A percentile compares a stretch with the other conserved stretches of the same genome.
Evolutionary conservation across 768 basidiomycete genomes (phyloP).

Genomic region (Vararia minispora): DNA sequence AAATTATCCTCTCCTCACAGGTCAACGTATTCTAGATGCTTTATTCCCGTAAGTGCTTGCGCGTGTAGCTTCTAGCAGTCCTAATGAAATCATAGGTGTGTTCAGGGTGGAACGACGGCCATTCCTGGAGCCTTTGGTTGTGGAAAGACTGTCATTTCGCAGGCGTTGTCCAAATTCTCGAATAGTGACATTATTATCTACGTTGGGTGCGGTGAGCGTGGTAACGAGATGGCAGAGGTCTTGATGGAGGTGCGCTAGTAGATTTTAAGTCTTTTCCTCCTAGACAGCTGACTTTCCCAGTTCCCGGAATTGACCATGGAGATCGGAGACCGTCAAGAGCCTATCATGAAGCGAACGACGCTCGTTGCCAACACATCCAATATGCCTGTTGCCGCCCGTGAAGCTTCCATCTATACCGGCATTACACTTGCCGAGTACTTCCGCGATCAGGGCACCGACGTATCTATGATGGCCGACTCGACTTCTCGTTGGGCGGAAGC

Average conservation of each 20-base stretch:
- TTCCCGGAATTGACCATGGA: constrained; percentile 94
- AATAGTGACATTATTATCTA: constrained; percentile 99
- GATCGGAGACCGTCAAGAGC: constrained; percentile 84
- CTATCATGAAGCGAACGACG: constrained; percentile 99
- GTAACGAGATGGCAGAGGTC: constrained; percentile 99
- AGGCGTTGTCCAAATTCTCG: constrained; percentile 96
- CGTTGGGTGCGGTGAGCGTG: constrained; percentile 97
- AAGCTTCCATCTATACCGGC: constrained; percentile 99
- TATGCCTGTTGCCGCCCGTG: constrained; percentile 99
- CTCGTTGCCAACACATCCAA: constrained; percentile 99
- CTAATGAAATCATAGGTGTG: constrained; percentile 45
- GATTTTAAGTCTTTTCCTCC: constrained; percentile 3
- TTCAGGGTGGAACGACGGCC: constrained; percentile 92
- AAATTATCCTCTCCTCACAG: constrained; percentile 84
- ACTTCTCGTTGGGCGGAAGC: constrained; percentile 99
- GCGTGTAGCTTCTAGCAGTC: background rate
- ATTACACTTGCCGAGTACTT: constrained; percentile 99
- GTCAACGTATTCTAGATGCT: constrained; percentile 94
- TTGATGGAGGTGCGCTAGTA: constrained; percentile 70
- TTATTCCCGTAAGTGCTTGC: constrained; percentile 72
- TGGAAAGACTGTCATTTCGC: constrained; percentile 97
- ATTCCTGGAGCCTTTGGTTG: constrained; percentile 99
- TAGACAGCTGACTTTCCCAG: constrained; percentile 20
- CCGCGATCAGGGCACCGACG: constrained; percentile 96
- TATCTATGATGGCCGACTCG: constrained; percentile 99